Percentiles rank a stretch among this genome's conserved stretches.
Evolutionary conservation across 331 rosid species (phyloP).

Genomic region (Quercus tomentella): DNA sequence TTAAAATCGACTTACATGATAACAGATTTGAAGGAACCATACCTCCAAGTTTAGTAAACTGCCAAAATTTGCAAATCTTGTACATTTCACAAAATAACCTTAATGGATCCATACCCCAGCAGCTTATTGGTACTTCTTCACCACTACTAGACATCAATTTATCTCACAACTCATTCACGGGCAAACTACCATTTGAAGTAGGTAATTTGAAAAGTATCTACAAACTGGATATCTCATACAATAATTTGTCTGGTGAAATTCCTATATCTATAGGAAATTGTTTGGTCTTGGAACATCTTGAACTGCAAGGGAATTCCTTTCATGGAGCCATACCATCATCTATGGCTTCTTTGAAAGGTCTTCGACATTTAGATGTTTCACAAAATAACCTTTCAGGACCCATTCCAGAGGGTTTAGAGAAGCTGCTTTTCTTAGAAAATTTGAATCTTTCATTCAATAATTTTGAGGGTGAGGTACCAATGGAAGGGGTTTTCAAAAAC

Average conservation of each 20-base stretch:
- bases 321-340: slow-evolving; percentile 26
- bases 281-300: slow-evolving; percentile 18
- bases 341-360: slow-evolving; percentile 25
- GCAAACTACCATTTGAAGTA: slow-evolving; percentile 14
- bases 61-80: not conserved
- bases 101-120: not conserved
- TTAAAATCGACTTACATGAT: not conserved
- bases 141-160: not conserved
- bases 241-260: slow-evolving; percentile 22
- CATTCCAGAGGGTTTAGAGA: slow-evolving; percentile 21
- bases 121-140: not conserved
- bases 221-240: accelerated
- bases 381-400: slow-evolving; percentile 23
- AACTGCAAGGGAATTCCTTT: slow-evolving; percentile 20
- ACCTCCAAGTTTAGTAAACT: slow-evolving; percentile 20
- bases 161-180: not conserved
- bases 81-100: slow-evolving; percentile 18
- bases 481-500: slow-evolving; percentile 26
- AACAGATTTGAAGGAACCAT: slow-evolving; percentile 12
- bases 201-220: not conserved
- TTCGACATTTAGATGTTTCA: slow-evolving; percentile 22
- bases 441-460: slow-evolving; percentile 36
- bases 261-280: slow-evolving; percentile 21
- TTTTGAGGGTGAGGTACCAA: slow-evolving; percentile 34
- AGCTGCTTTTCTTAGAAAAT: not conserved